A percentile compares a stretch with the other conserved stretches of the same genome.
Conservation (phyloP, 495 filamentous ascomycete genomes). For the Neurospora sp. region DNA sequence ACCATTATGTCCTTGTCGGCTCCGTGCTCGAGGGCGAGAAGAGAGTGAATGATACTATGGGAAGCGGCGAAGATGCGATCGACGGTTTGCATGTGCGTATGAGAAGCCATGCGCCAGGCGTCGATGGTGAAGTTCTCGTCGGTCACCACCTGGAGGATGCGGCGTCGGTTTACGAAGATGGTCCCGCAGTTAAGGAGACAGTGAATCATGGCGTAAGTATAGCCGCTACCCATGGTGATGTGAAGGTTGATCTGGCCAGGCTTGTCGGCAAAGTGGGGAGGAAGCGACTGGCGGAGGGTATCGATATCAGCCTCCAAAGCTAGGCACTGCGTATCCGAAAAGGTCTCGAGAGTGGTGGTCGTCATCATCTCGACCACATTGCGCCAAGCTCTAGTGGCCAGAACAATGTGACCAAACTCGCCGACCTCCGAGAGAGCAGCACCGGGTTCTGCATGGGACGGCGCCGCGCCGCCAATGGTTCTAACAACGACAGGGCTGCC, state of each 20-base stretch:
- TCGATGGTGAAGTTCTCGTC: conserved; percentile 36
- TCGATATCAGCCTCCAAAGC: conserved; percentile 36
- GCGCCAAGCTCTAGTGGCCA: conserved; percentile 42
- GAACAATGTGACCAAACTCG: conserved; percentile 41
- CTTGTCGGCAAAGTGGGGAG: conserved; percentile 40
- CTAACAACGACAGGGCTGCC: conserved; percentile 38
- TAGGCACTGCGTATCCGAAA: conserved; percentile 34
- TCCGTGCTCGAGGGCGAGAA: conserved; percentile 35
- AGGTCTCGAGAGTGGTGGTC: conserved; percentile 32
- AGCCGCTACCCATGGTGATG: conserved; percentile 44
- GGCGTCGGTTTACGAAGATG: conserved; percentile 42
- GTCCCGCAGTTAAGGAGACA: conserved; percentile 40
- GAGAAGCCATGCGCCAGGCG: conserved; percentile 31
- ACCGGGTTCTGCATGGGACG: conserved; percentile 24
- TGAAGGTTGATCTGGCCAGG: conserved; percentile 40
- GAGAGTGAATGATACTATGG: conserved; percentile 36
- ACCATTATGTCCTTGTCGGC: conserved; percentile 38
- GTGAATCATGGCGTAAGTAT: conserved; percentile 42
- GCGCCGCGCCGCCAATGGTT: conserved; percentile 30
- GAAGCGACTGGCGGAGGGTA: conserved; percentile 31
- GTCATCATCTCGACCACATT: conserved; percentile 44
- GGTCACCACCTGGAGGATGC: conserved; percentile 38
- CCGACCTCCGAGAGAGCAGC: conserved; percentile 32
- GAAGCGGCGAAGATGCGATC: conserved; percentile 40
- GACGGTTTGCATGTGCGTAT: conserved; percentile 28